Conservation (phyloP, 441 rosid genomes). For the Euphorbia celastroides region DNA sequence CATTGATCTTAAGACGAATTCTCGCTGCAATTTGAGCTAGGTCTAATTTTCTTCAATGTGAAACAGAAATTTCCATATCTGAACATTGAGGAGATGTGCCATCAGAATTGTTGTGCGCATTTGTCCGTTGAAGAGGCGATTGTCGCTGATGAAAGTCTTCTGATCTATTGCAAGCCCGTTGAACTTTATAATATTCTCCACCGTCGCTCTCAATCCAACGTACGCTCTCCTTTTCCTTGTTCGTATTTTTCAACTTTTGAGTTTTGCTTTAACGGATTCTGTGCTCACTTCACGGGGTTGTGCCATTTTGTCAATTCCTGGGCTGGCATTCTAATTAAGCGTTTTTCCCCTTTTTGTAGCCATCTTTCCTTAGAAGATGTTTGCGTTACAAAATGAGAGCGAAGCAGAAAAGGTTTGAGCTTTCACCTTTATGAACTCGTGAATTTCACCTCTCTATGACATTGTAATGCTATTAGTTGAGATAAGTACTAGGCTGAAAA, state of each 20-base stretch:
- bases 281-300: background rate
- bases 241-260: background rate
- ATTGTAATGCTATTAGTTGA: background rate
- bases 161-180: slow-evolving; percentile 81
- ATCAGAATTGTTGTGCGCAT: slow-evolving; percentile 48
- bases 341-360: slow-evolving; percentile 36
- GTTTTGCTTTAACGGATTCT: background rate
- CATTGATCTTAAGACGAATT: background rate
- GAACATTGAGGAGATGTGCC: slow-evolving; percentile 49
- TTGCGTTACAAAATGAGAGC: slow-evolving; percentile 48
- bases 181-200: slow-evolving; percentile 88
- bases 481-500: slow-evolving; percentile 1
- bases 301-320: background rate
- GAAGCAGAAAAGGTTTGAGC: slow-evolving; percentile 42
- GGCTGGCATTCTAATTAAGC: slow-evolving; percentile 13
- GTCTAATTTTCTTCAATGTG: background rate
- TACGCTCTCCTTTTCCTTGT: slow-evolving; percentile 20
- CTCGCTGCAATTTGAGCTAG: background rate
- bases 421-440: background rate
- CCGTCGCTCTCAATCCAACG: slow-evolving; percentile 64
- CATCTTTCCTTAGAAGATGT: slow-evolving; percentile 69
- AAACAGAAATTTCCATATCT: slow-evolving; percentile 10
- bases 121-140: slow-evolving; percentile 53
- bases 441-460: background rate
- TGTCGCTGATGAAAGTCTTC: slow-evolving; percentile 76